A percentile compares a stretch with the other conserved stretches of the same genome.
These are phyloP conservation scores for Macrocybe gigantea DNA, from an alignment of 768 basidiomycete species.

Conservation along the genomic window DNA sequence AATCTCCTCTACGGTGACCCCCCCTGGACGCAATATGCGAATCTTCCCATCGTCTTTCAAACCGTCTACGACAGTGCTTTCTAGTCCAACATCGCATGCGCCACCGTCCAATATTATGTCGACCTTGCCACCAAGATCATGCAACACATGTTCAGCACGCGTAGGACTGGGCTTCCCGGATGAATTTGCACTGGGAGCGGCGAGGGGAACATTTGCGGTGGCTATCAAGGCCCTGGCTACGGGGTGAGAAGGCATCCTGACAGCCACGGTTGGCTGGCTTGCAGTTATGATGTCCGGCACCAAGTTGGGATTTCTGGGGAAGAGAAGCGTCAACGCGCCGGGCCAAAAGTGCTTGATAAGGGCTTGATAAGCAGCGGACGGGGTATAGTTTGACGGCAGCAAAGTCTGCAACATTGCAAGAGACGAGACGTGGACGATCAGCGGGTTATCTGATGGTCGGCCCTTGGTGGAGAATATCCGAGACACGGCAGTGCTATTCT, in stretches of 20 bases:
- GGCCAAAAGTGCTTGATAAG: constrained; percentile 92
- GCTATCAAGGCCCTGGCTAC: constrained; percentile 88
- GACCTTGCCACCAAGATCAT: constrained; percentile 73
- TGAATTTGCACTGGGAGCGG: constrained; percentile 93
- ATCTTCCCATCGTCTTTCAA: constrained; percentile 68
- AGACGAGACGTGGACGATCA: constrained; percentile 95
- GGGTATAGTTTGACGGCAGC: constrained; percentile 57
- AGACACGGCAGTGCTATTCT: constrained; percentile 54
- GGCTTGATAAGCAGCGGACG: constrained; percentile 60
- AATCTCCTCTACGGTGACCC: constrained; percentile 86
- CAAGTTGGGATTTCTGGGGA: constrained; percentile 58
- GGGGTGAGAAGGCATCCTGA: constrained; percentile 93
- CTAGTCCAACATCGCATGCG: constrained; percentile 81
- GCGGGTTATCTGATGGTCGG: constrained; percentile 90
- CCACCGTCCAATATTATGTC: constrained; percentile 89
- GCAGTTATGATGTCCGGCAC: constrained; percentile 81
- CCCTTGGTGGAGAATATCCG: constrained; percentile 88
- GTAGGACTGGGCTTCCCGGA: constrained; percentile 96
- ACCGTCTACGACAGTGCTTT: constrained; percentile 94
- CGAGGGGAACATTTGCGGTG: constrained; percentile 66
- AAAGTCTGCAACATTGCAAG: constrained; percentile 71
- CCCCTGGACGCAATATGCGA: constrained; percentile 86
- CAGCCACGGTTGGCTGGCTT: constrained; percentile 72
- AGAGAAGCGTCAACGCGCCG: constrained; percentile 87
- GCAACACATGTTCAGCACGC: constrained; percentile 73